Evolutionary conservation across 768 basidiomycete species (phyloP), one percentile per base, ranked within the genome.

Genomic region (Termitomyces titanicus): DNA sequence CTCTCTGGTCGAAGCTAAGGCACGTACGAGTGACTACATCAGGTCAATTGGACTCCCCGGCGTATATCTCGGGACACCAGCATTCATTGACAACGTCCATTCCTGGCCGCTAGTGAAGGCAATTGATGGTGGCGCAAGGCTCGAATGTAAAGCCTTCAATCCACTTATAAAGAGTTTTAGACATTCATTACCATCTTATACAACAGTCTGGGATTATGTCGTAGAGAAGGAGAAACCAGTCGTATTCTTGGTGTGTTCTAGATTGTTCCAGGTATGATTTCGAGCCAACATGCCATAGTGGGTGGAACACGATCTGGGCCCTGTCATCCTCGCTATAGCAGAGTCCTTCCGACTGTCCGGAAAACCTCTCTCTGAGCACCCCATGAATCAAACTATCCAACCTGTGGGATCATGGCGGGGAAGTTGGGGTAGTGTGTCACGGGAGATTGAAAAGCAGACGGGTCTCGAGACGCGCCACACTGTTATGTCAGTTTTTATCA

Each of bases 21-120:
- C 56, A 18, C 60, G 60, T 39, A 61, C 53, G 18, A 59, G 52
- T 47, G 58, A 59, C 46, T 55, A 58, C 34, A 49, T 61, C 35
- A 61, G 39, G 17, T 61, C 60, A 8, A 61, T 61, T 15, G 56
- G 60, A 5, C 22, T 61, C 25, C 56, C 56, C 10, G 49, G 39
- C 13, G 56, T 61, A 27, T 61, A 55, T 42, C 35, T 61, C 27
- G 56, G 56, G 15, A 61, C 60, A 9, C 39, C 49, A n/a, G 56
- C 56, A 2, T 61, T 61, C 39, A 44, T 55, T 20, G 60, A 61
- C 25, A 61, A 61, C n/a, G 56, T 58, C 18, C 49, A 57, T 31
- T 43, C 53, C 25, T 61, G 60, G 56, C 60, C 56, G 13, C 37
- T 58, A 34, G 56, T 61, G 24, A 55, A 55, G 18, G 43, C 22